Conservation (phyloP, 2,329 filamentous ascomycete species). For the Hypocrella siamensis region DNA sequence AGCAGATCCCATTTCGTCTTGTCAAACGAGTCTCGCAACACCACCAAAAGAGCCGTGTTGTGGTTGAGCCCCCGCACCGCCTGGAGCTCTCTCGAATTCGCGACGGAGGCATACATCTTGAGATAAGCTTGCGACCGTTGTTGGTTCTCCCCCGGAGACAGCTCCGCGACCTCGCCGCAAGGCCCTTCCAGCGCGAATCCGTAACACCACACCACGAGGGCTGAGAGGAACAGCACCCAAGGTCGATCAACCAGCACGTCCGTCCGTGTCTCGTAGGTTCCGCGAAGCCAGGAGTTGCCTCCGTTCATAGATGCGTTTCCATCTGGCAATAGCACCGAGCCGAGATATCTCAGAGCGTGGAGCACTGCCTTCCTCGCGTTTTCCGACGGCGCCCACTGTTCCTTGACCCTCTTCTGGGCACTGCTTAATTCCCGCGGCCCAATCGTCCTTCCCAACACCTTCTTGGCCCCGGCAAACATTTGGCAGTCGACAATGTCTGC, state of each 20-base stretch:
- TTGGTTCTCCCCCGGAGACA: too few species aligned
- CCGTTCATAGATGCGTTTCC: slow-evolving; percentile 18
- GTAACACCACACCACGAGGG: slow-evolving; percentile 88
- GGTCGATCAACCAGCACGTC: slow-evolving; percentile 83
- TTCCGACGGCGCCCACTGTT: slow-evolving; percentile 77
- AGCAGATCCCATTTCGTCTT: slow-evolving; percentile 82
- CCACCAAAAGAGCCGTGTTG: slow-evolving; percentile 64
- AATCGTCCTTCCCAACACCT: slow-evolving; percentile 73
- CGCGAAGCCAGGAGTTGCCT: slow-evolving; percentile 17
- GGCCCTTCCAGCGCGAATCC: too few species aligned
- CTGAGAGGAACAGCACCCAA: slow-evolving; percentile 91
- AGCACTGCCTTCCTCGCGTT: slow-evolving; percentile 82
- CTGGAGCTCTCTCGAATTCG: too few species aligned
- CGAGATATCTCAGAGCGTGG: slow-evolving; percentile 79
- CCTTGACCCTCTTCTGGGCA: slow-evolving; percentile 72
- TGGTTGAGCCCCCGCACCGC: too few species aligned
- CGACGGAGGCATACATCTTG: too few species aligned
- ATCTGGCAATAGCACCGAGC: slow-evolving; percentile 60
- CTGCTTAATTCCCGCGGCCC: slow-evolving; percentile 66
- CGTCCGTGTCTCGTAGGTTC: slow-evolving; percentile 61
- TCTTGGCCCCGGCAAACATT: slow-evolving; percentile 78
- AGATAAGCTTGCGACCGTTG: too few species aligned
- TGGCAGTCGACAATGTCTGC: slow-evolving; percentile 96
- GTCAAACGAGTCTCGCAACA: slow-evolving; percentile 65
- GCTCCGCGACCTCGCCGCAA: too few species aligned